phyloP scores from a whole-genome alignment of 2,329 filamentous ascomycete genomes.

The Colletotrichum paranaense region DNA sequence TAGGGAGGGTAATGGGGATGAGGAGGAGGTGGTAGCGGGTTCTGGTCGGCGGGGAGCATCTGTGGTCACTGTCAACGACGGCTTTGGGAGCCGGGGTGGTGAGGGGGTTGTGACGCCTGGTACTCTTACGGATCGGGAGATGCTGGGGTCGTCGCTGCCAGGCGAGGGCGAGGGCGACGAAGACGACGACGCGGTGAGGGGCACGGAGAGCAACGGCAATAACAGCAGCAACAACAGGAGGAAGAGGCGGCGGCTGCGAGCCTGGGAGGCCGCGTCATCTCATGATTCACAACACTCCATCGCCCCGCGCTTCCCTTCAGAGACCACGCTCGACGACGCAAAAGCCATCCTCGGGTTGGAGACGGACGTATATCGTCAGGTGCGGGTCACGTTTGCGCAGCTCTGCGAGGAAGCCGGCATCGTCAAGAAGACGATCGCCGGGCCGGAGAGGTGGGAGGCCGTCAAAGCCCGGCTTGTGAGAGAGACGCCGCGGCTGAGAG shows the following conservation, averaged over 20 bases:
- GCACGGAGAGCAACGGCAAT: background rate
- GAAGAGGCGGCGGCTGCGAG: slow-evolving; percentile 30
- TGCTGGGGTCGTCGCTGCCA: background rate
- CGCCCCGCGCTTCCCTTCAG: slow-evolving; percentile 81
- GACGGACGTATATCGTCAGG: slow-evolving; percentile 69
- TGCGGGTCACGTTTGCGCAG: slow-evolving; percentile 74
- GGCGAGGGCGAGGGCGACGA: background rate
- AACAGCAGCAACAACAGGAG: slow-evolving; percentile 6
- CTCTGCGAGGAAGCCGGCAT: slow-evolving; percentile 77
- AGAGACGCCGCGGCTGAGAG: slow-evolving; percentile 72
- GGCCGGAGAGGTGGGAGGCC: slow-evolving; percentile 78
- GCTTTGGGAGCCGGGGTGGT: background rate
- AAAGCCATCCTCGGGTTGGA: slow-evolving; percentile 76
- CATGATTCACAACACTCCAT: slow-evolving; percentile 72
- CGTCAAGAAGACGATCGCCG: slow-evolving; percentile 80
- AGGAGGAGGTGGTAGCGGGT: background rate
- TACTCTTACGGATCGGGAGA: slow-evolving; percentile 27
- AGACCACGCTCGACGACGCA: slow-evolving; percentile 84
- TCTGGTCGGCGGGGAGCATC: background rate
- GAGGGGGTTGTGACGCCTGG: slow-evolving; percentile 22
- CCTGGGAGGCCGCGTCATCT: slow-evolving; percentile 63
- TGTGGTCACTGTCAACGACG: background rate
- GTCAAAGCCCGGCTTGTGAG: slow-evolving; percentile 75
- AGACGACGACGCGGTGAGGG: slow-evolving; percentile 2
- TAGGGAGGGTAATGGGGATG: slow-evolving; percentile 36